These are phyloP conservation scores for Canavalia gladiata DNA, from an alignment of 306 rosid genomes.

Conservation along the genomic window DNA sequence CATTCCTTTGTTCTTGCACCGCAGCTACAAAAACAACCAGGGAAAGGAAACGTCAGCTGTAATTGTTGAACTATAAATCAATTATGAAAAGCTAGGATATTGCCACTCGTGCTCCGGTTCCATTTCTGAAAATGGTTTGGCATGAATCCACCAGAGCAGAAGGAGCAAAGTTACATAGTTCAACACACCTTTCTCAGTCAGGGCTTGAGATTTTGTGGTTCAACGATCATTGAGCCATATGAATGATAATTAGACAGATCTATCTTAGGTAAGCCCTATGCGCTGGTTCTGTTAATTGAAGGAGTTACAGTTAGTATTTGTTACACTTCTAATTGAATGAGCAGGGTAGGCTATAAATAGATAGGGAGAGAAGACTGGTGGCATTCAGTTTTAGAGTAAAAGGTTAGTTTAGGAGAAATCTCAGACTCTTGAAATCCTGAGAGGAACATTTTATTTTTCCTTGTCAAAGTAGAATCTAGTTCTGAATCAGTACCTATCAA, in stretches of 20 bases:
- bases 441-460: neutral
- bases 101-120: slow-evolving; percentile 4
- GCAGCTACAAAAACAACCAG: slow-evolving; percentile 61
- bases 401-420: neutral
- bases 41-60: slow-evolving; percentile 37
- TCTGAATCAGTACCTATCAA: neutral
- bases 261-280: neutral
- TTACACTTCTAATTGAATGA: neutral
- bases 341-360: neutral
- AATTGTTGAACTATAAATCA: slow-evolving; percentile 30
- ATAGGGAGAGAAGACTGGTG: neutral
- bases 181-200: neutral
- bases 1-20: slow-evolving; percentile 65
- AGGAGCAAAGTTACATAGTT: slow-evolving; percentile 22
- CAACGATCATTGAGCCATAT: neutral
- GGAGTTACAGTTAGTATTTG: neutral
- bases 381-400: neutral
- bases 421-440: neutral
- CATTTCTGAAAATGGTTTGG: slow-evolving; percentile 19
- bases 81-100: neutral
- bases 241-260: neutral
- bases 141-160: neutral
- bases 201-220: neutral
- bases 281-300: neutral
- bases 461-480: neutral